Evolutionary conservation across 2,329 filamentous ascomycete species (phyloP).

Genomic region (Pseudogymnoascus sp.): DNA sequence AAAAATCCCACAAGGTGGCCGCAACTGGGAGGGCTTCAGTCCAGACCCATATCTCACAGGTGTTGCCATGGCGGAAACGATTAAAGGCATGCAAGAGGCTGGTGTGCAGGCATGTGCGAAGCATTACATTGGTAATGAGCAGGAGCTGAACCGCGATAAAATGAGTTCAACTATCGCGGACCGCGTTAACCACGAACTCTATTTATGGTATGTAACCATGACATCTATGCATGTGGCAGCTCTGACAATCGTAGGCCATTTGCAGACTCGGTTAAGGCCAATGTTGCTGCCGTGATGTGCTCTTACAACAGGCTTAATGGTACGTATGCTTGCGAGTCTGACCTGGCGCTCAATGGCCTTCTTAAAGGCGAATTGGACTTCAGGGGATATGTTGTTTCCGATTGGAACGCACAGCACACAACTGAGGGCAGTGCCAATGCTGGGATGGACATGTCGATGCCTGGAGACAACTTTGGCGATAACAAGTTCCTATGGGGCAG

Average conservation of each 20-base stretch:
- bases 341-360: slow-evolving; percentile 49
- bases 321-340: slow-evolving; percentile 59
- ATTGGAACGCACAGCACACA: slow-evolving; percentile 72
- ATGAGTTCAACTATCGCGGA: slow-evolving; percentile 54
- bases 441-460: slow-evolving; percentile 74
- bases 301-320: slow-evolving; percentile 66
- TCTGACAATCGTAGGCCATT: slow-evolving; percentile 41
- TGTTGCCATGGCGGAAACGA: slow-evolving; percentile 52
- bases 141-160: slow-evolving; percentile 50
- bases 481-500: slow-evolving; percentile 46
- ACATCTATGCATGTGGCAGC: slow-evolving; percentile 11
- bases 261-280: slow-evolving; percentile 57
- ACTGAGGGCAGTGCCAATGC: slow-evolving; percentile 57
- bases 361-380: slow-evolving; percentile 70
- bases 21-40: slow-evolving; percentile 80
- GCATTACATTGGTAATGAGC: slow-evolving; percentile 62
- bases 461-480: slow-evolving; percentile 53
- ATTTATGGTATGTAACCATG: slow-evolving; percentile 41
- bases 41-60: slow-evolving; percentile 67
- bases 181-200: slow-evolving; percentile 58
- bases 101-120: slow-evolving; percentile 46
- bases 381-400: slow-evolving; percentile 59
- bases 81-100: slow-evolving; percentile 47
- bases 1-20: slow-evolving; percentile 61
- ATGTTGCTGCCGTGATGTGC: slow-evolving; percentile 62